phyloP scores from a whole-genome alignment of 345 rosid species.

The Erucastrum elatum region DNA sequence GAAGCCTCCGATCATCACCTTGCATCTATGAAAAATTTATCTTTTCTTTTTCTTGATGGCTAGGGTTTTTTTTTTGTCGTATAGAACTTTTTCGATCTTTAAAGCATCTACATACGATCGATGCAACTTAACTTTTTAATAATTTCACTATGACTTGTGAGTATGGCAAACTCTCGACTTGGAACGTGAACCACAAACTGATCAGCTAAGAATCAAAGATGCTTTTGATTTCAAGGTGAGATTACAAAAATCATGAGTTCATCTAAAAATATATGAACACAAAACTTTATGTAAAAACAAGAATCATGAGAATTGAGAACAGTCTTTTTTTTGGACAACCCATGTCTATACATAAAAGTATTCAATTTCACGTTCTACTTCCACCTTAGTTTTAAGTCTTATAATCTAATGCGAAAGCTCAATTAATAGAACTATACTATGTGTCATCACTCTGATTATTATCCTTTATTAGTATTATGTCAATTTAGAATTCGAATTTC shows the following conservation, averaged over 20 bases:
- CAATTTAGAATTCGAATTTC: neutral
- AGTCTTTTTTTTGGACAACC: neutral
- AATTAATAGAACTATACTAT: neutral
- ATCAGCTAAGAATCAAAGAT: neutral
- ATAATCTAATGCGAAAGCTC: neutral
- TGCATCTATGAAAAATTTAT: no score
- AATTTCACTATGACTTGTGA: neutral
- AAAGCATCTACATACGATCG: no score
- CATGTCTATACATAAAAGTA: neutral
- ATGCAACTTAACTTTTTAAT: no score
- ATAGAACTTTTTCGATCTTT: no score
- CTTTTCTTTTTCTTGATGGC: no score
- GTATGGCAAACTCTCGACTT: neutral
- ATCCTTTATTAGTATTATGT: neutral
- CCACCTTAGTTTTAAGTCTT: neutral
- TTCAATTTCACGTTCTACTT: neutral
- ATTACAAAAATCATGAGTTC: neutral
- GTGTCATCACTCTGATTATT: neutral
- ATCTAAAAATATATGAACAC: neutral
- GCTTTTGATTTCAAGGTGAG: neutral
- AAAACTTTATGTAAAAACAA: neutral
- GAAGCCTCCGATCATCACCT: no score
- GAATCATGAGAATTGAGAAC: neutral
- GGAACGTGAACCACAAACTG: neutral
- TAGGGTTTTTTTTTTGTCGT: no score